Evolutionary conservation across 768 basidiomycete genomes (phyloP).

Genomic region (Lactarius evosmus): DNA sequence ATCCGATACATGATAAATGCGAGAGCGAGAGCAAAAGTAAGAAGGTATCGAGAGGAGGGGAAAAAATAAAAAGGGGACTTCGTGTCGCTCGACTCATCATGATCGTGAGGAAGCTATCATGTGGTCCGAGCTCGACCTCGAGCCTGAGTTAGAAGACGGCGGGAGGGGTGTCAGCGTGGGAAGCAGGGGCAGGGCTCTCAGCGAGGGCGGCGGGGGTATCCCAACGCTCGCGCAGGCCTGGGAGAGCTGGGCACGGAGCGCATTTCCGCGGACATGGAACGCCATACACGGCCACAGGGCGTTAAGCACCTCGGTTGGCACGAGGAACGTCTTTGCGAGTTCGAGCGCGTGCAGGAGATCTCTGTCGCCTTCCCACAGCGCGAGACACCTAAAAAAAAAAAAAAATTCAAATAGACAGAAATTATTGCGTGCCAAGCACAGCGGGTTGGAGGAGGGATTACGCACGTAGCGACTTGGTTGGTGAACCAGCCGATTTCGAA

Average conservation of each 20-base stretch:
- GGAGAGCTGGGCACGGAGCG: constrained; percentile 31
- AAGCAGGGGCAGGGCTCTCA: neutral
- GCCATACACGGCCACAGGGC: constrained; percentile 59
- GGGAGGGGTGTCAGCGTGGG: neutral
- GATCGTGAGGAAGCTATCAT: neutral
- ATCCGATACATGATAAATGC: neutral
- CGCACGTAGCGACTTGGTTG: constrained; percentile 62
- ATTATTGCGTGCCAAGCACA: neutral
- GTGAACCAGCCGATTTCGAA: constrained; percentile 40
- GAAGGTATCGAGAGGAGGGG: neutral
- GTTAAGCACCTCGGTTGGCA: constrained; percentile 64
- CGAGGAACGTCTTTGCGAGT: constrained; percentile 61
- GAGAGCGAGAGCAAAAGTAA: neutral
- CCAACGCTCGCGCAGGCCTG: constrained; percentile 31
- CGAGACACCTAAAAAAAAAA: constrained; percentile 48
- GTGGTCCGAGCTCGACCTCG: neutral
- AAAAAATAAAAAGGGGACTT: neutral
- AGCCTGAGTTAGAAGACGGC: neutral
- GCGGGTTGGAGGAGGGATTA: constrained; percentile 3
- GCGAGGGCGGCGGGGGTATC: constrained; percentile 28
- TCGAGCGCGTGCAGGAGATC: constrained; percentile 56
- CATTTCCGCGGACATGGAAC: constrained; percentile 29
- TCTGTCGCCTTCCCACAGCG: constrained; percentile 62
- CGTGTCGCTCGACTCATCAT: neutral
- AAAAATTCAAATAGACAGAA: constrained; percentile 12